Conservation (phyloP, 768 basidiomycete species). For the Saitozyma podzolica region DNA sequence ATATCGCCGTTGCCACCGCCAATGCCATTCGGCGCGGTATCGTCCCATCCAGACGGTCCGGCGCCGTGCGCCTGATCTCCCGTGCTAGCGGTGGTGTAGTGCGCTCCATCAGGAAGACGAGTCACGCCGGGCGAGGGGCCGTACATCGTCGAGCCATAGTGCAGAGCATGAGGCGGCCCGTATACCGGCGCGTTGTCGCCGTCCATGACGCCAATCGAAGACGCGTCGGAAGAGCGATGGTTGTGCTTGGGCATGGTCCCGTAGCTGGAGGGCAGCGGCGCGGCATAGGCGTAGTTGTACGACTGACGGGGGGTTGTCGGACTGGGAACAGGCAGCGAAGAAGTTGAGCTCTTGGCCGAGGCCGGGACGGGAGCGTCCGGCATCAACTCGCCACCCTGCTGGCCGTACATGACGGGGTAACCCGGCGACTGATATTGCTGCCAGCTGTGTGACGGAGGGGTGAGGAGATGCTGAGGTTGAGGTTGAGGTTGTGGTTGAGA, state of each 20-base stretch:
- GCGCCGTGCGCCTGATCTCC: constrained; percentile 3
- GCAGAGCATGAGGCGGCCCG: neutral
- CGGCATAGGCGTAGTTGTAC: neutral
- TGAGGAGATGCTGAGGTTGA: neutral
- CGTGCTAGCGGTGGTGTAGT: neutral
- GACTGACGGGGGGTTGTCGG: neutral
- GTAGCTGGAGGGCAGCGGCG: neutral
- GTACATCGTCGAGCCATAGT: neutral
- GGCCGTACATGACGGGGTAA: neutral
- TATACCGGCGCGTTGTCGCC: neutral
- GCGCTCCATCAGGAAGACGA: neutral
- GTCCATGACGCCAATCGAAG: neutral
- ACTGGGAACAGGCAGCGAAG: neutral
- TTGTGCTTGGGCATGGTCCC: neutral
- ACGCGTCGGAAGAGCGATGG: neutral
- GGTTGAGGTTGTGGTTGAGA: neutral
- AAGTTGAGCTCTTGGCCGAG: neutral
- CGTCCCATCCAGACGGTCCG: neutral
- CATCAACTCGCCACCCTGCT: neutral
- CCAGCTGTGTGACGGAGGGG: neutral
- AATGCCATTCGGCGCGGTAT: neutral
- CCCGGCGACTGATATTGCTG: neutral
- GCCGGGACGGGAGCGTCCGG: neutral
- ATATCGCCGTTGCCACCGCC: constrained; percentile 6
- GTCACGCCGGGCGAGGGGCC: neutral